phyloP scores from a whole-genome alignment of 805 yeast species.

The Yarrowia divulgata region DNA sequence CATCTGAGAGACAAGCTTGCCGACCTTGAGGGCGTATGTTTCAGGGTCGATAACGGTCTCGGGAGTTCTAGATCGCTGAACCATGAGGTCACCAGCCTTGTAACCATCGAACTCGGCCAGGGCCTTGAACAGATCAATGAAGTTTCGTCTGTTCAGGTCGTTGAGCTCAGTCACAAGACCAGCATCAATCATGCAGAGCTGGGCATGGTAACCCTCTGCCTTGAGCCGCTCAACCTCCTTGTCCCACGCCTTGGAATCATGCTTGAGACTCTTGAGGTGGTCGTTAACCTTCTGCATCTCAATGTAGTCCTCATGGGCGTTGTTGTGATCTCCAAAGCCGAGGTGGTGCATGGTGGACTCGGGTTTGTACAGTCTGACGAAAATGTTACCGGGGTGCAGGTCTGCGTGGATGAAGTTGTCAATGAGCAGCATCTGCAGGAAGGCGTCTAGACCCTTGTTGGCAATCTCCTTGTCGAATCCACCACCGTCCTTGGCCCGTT shows the following conservation, averaged over 20 bases:
- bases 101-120: constrained; percentile 93
- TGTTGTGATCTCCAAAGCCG: constrained; percentile 51
- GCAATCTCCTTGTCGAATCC: constrained; percentile 61
- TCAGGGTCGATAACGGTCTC: constrained; percentile 87
- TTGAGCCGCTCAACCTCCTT: constrained; percentile 56
- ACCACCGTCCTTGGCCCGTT: constrained; percentile 46
- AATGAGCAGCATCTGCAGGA: constrained; percentile 87
- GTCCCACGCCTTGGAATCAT: constrained; percentile 55
- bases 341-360: constrained; percentile 44
- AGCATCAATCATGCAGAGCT: constrained; percentile 88
- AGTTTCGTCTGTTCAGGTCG: constrained; percentile 77
- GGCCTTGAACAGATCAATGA: constrained; percentile 87
- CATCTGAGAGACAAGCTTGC: constrained; percentile 78
- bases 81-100: constrained; percentile 93
- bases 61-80: constrained; percentile 93
- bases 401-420: constrained; percentile 97
- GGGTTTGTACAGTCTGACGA: constrained; percentile 70
- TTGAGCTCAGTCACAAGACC: constrained; percentile 93
- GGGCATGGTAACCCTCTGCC: constrained; percentile 74
- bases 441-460: constrained; percentile 87
- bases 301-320: constrained; percentile 42
- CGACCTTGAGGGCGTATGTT: constrained; percentile 85
- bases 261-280: constrained; percentile 44
- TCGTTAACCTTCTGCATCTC: constrained; percentile 44
- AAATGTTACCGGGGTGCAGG: constrained; percentile 94